Base-by-base conservation (phyloP, 2,329 filamentous ascomycete genomes). In the Penicillium sp. region DNA sequence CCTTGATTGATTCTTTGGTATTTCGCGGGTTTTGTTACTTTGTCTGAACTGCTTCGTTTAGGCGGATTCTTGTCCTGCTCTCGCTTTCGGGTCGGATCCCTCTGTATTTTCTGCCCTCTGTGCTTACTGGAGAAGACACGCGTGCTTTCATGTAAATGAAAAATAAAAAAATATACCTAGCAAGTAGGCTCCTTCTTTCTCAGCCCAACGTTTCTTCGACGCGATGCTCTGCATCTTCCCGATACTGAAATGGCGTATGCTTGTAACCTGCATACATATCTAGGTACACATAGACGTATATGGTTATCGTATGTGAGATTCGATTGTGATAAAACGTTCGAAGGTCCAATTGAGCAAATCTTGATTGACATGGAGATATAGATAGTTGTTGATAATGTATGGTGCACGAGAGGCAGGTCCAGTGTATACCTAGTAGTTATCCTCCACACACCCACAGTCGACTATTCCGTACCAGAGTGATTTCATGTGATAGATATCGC, bases 61-160 rank as follows among this genome's bases (percentile, higher is more conserved):
- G 8, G 24, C 31, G 31, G 18, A 10, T 29, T 31, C n/a, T 51
- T 54, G 46, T 50, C 39, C 18, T 49, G 11, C 37, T 45, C 35
- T 38, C 32, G 24, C 5, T 4, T 44, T 44, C 39, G 31, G 14
- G 16, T 53, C 42, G 48, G 38, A 37, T 45, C 18, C 16, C 16
- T 32, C 14, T 37, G 20, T 45, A 26, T 38, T 35, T 52, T 42
- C n/a, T 45, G 39, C 14, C n/a, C 39, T 48, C 20, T 35, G 45
- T 56, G 26, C 18, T 53, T 31, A 37, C 18, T 18, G 16, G 20
- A 38, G 50, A 26, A 13, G 44, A 44, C 40, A 35, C 32, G 35
- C 34, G 44, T 48, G 43, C 44, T 50, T 14, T 53, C 43, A 49
- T 59, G 59, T 59, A 54, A 44, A 52, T 55, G 59, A 50, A 24